Evolutionary conservation across 2,329 filamentous ascomycete species (phyloP).

Genomic region (Hysterium pulicare): DNA sequence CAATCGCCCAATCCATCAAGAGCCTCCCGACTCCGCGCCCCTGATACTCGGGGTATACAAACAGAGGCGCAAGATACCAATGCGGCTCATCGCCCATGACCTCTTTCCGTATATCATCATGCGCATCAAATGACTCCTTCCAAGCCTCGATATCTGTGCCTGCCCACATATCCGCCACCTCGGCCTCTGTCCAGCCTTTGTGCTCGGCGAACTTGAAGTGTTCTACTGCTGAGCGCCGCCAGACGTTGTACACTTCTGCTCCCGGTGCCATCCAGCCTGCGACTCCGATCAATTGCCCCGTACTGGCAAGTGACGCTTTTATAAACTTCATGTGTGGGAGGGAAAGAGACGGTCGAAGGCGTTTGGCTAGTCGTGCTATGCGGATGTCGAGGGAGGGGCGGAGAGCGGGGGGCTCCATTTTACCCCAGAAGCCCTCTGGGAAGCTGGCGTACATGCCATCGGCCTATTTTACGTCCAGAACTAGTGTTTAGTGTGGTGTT

Average conservation of each 20-base stretch:
- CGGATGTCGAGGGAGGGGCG: constrained; percentile 16
- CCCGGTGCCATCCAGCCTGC: constrained; percentile 26
- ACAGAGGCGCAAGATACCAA: constrained; percentile 30
- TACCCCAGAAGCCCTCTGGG: constrained; percentile 16
- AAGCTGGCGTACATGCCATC: constrained; percentile 26
- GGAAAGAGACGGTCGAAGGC: constrained; percentile 17
- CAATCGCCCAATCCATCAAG: constrained; percentile 28
- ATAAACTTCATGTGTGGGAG: constrained; percentile 19
- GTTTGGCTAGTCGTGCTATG: constrained; percentile 16
- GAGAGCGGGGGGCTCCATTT: constrained; percentile 18
- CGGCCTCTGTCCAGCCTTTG: constrained; percentile 20
- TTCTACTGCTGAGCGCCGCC: constrained; percentile 15
- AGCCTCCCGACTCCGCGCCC: constrained; percentile 24
- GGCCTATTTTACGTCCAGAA: too few species aligned
- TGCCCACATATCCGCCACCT: constrained; percentile 24
- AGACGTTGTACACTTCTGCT: constrained; percentile 17
- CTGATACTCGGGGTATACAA: constrained; percentile 28
- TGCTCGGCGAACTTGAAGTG: constrained; percentile 20
- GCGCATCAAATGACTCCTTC: constrained; percentile 13
- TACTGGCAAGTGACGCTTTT: constrained; percentile 23
- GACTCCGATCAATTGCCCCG: constrained; percentile 19
- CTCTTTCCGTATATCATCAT: constrained; percentile 17
- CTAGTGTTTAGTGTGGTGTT: too few species aligned
- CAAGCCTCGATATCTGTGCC: constrained; percentile 17
- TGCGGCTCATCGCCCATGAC: constrained; percentile 20